Conservation (phyloP, 768 basidiomycete species). For the Dentipellis sp. region DNA sequence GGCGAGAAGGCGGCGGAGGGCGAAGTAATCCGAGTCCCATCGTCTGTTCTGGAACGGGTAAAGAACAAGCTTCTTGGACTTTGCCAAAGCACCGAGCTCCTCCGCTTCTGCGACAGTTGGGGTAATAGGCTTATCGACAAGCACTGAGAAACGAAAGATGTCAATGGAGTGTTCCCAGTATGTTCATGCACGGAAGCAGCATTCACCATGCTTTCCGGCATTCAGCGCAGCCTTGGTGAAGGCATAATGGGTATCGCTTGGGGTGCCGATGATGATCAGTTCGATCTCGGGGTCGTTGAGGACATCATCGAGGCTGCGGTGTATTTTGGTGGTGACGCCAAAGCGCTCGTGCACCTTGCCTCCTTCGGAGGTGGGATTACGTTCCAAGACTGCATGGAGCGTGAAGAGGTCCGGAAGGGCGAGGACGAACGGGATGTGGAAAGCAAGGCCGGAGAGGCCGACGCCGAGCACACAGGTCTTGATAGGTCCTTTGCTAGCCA, state of each 20-base stretch:
- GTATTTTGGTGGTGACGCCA: constrained; percentile 44
- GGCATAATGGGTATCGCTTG: constrained; percentile 64
- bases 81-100: constrained; percentile 53
- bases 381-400: constrained; percentile 67
- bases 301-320: constrained; percentile 52
- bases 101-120: constrained; percentile 48
- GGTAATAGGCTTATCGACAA: constrained; percentile 75
- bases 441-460: constrained; percentile 67
- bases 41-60: constrained; percentile 71
- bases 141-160: constrained; percentile 31
- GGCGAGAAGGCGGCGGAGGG: constrained; percentile 48
- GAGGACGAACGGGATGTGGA: constrained; percentile 75
- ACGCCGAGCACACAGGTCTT: constrained; percentile 63
- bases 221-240: constrained; percentile 56
- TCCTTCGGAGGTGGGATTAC: constrained; percentile 50
- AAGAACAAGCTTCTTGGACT: constrained; percentile 48
- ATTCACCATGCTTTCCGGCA: constrained; percentile 65
- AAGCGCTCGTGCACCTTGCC: constrained; percentile 63
- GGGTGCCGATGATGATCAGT: constrained; percentile 58
- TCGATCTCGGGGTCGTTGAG: constrained; percentile 57
- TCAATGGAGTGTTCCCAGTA: background rate
- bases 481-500: constrained; percentile 33
- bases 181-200: background rate
- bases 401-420: constrained; percentile 62
- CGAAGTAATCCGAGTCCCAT: constrained; percentile 73